Evolutionary conservation across 139 green algal genomes (phyloP).

Genomic region (Chlorella sp.): DNA sequence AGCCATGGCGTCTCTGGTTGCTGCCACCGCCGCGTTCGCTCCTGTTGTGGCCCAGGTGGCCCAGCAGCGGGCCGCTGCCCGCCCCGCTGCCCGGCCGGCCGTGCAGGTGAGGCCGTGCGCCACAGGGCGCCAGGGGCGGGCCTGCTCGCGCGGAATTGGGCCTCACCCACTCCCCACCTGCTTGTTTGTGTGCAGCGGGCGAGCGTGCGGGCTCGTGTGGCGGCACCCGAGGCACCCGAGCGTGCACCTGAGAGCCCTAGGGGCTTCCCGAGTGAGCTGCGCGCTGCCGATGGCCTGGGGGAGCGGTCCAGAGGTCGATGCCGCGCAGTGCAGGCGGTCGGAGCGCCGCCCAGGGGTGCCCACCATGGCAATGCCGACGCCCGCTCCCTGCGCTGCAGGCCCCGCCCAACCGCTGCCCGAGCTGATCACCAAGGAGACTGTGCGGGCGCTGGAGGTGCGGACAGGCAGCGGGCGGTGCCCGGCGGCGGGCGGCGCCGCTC

Average conservation of each 20-base stretch:
- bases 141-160: neutral
- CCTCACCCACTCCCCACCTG: no score
- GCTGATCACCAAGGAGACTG: conserved; percentile 73
- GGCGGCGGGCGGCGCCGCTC: neutral
- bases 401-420: conserved; percentile 12
- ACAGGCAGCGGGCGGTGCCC: no score
- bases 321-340: no score
- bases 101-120: neutral
- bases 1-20: no score
- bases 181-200: neutral
- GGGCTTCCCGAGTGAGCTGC: no score
- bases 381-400: neutral
- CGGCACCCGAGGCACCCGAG: neutral
- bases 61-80: neutral
- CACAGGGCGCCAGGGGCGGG: neutral
- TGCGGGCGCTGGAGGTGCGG: conserved; percentile 74
- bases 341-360: no score
- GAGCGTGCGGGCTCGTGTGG: neutral
- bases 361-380: no score
- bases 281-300: no score
- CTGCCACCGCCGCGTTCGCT: neutral
- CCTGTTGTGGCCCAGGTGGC: neutral
- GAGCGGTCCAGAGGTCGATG: no score
- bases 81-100: neutral
- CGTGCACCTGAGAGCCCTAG: conserved; percentile 15